These are phyloP conservation scores for Falciphora oryzae DNA, from an alignment of 2,329 filamentous ascomycete species.

Conservation along the genomic window DNA sequence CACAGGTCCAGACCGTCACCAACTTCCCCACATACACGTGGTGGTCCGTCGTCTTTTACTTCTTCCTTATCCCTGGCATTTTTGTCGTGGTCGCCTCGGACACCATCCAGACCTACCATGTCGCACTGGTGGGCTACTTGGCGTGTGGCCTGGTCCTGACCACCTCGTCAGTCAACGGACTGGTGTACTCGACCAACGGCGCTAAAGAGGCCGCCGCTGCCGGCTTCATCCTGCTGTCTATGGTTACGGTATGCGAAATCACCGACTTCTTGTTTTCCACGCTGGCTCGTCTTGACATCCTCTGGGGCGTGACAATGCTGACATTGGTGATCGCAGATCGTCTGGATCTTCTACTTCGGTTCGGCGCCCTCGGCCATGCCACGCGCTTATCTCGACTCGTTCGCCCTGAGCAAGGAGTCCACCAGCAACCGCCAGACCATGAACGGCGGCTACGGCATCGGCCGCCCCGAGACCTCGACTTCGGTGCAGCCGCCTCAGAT, in stretches of 20 bases:
- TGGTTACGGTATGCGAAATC: conserved; percentile 71
- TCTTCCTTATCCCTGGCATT: conserved; percentile 76
- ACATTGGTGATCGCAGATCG: conserved; percentile 52
- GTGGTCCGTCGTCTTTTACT: conserved; percentile 84
- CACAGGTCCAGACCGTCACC: conserved; percentile 44
- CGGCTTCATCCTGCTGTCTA: conserved; percentile 88
- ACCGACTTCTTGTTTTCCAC: conserved; percentile 14
- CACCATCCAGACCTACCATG: conserved; percentile 79
- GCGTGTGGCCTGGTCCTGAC: conserved; percentile 77
- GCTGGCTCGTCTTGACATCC: background rate
- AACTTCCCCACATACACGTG: conserved; percentile 81
- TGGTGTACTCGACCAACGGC: conserved; percentile 71
- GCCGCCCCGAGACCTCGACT: conserved; percentile 77
- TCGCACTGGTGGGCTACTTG: conserved; percentile 85
- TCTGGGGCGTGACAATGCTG: background rate
- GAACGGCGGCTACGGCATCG: conserved; percentile 65
- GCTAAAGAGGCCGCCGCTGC: conserved; percentile 82
- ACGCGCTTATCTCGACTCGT: conserved; percentile 90
- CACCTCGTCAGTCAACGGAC: conserved; percentile 76
- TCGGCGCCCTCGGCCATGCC: conserved; percentile 82
- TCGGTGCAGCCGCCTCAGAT: conserved; percentile 81
- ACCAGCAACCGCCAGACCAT: conserved; percentile 60
- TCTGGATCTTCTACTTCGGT: conserved; percentile 99
- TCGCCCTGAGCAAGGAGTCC: conserved; percentile 85
- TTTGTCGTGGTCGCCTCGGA: conserved; percentile 80